Conservation (phyloP, 208 protist genomes). For the Porcisia hertigi region DNA sequence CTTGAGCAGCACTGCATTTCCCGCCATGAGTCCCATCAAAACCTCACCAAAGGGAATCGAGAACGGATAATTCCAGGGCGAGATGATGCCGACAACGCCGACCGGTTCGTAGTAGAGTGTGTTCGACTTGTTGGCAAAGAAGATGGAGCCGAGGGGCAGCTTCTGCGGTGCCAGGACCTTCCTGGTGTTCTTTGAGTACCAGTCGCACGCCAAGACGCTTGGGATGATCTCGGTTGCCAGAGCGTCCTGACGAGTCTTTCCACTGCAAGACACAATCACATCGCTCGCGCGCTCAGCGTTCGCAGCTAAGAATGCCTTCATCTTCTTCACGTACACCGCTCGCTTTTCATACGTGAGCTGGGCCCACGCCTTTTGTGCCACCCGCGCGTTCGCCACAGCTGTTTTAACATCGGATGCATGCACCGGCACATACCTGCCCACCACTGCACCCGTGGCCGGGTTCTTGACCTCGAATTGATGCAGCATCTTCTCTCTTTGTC, state of each 20-base stretch:
- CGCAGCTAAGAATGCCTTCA: conserved; percentile 57
- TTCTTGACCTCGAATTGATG: conserved; percentile 48
- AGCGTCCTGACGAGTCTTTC: conserved; percentile 75
- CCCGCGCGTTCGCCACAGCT: conserved; percentile 41
- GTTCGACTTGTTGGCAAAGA: conserved; percentile 85
- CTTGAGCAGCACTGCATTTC: conserved; percentile 81
- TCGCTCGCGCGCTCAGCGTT: conserved; percentile 54
- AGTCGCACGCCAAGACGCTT: conserved; percentile 64
- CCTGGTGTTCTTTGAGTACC: conserved; percentile 76
- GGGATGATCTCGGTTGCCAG: conserved; percentile 75
- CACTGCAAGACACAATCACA: conserved; percentile 61
- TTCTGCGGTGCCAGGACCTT: conserved; percentile 44
- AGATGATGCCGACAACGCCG: conserved; percentile 86
- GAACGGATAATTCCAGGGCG: conserved; percentile 90
- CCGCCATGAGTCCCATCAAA: conserved; percentile 82
- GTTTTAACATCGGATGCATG: conserved; percentile 29
- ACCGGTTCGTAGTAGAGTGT: conserved; percentile 73
- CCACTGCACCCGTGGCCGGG: conserved; percentile 64
- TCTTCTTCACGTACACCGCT: conserved; percentile 51
- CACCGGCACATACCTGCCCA: conserved; percentile 28
- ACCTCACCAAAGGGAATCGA: conserved; percentile 85
- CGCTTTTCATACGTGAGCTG: conserved; percentile 53
- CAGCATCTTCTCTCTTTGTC: conserved; percentile 6
- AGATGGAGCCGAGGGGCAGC: conserved; percentile 49
- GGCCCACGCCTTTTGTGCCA: conserved; percentile 65